phyloP scores from a whole-genome alignment of 192 early-diverging fungal genomes.

The Gonapodya prolifera region DNA sequence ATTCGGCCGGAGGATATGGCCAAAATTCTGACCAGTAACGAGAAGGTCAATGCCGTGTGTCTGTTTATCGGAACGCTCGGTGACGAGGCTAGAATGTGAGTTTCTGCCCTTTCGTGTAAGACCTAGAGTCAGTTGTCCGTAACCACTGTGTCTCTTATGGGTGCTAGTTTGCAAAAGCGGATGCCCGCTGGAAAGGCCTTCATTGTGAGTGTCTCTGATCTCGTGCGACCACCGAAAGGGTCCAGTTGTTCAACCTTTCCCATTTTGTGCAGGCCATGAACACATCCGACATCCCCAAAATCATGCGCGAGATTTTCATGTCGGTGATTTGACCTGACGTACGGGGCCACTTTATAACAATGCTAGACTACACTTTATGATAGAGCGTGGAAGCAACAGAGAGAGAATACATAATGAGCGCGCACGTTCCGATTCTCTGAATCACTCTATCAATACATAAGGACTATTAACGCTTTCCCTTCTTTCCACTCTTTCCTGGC shows the following conservation, averaged over 20 bases:
- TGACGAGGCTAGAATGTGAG: constrained; percentile 42
- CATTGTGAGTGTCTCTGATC: neutral
- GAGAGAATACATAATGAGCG: too few relatives aligned
- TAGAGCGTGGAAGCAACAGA: too few relatives aligned
- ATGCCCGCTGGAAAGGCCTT: neutral
- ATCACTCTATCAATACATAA: too few relatives aligned
- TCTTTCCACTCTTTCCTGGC: too few relatives aligned
- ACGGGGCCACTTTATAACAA: too few relatives aligned
- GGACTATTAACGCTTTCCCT: too few relatives aligned
- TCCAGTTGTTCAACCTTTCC: neutral
- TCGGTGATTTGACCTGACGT: neutral
- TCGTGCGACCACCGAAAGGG: neutral
- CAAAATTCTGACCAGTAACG: constrained; percentile 52
- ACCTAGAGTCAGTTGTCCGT: too few relatives aligned
- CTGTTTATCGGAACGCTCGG: constrained; percentile 70
- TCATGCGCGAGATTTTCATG: neutral
- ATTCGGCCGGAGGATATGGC: constrained; percentile 32
- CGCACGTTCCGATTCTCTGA: too few relatives aligned
- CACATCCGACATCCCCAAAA: neutral
- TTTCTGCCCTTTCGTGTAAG: too few relatives aligned
- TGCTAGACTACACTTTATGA: too few relatives aligned
- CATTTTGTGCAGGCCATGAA: neutral
- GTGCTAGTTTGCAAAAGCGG: neutral
- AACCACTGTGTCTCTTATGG: too few relatives aligned
- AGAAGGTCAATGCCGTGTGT: constrained; percentile 55